phyloP scores from a whole-genome alignment of 2,329 filamentous ascomycete species.

The Colletotrichum magnum region DNA sequence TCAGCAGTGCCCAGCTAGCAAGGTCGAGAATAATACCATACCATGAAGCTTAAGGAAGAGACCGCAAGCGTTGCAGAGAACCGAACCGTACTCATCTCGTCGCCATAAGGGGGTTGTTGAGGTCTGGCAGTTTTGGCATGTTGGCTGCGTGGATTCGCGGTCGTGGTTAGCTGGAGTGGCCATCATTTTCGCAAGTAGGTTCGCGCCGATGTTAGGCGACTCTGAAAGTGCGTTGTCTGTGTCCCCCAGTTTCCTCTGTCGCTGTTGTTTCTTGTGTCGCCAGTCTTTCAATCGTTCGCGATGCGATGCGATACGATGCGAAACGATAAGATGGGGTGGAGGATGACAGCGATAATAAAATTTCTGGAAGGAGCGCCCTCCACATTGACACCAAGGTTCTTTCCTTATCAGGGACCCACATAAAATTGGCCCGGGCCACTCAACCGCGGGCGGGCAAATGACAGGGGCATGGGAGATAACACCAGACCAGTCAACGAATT shows the following conservation, averaged over 20 bases:
- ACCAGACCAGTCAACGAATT: neutral
- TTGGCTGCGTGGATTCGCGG: constrained; percentile 82
- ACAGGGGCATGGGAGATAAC: neutral
- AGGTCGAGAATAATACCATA: neutral
- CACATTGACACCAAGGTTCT: neutral
- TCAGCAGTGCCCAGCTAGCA: neutral
- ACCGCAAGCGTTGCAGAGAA: constrained; percentile 98
- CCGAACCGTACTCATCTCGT: constrained; percentile 93
- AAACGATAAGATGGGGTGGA: neutral
- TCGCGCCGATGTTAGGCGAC: neutral
- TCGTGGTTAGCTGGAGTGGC: constrained; percentile 69
- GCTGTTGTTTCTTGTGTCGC: neutral
- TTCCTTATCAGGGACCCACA: neutral
- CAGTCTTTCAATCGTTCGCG: neutral
- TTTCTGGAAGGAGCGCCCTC: neutral
- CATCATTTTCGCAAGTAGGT: constrained; percentile 56
- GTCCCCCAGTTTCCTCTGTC: neutral
- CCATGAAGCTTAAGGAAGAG: constrained; percentile 98
- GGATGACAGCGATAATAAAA: neutral
- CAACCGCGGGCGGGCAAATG: neutral
- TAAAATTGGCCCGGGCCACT: neutral
- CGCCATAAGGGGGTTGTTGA: constrained; percentile 98
- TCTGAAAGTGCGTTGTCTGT: neutral
- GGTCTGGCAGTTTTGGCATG: constrained; percentile 96
- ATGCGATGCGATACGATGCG: neutral